These are phyloP conservation scores for Sanghuangporus sanghuang DNA, from an alignment of 1,284 basidiomycete genomes.

Conservation along the genomic window DNA sequence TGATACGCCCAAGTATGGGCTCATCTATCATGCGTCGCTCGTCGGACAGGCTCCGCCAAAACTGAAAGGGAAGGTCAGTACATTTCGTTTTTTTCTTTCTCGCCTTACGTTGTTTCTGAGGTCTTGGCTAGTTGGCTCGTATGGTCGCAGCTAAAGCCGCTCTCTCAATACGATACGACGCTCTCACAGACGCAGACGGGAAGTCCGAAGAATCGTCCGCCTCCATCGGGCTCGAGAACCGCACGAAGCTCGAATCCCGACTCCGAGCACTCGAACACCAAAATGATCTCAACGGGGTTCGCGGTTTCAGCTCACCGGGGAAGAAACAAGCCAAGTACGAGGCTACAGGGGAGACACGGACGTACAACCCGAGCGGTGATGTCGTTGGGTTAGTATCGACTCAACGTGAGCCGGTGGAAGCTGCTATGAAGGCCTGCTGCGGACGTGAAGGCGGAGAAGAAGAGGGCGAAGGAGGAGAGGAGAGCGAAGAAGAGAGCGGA, in stretches of 20 bases:
- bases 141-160: slow-evolving; percentile 99
- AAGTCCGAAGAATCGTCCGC: slow-evolving; percentile 82
- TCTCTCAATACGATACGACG: slow-evolving; percentile 94
- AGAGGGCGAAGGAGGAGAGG: slow-evolving; percentile 53
- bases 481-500: background rate
- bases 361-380: slow-evolving; percentile 82
- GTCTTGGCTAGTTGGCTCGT: slow-evolving; percentile 78
- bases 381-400: slow-evolving; percentile 77
- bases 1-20: slow-evolving; percentile 79
- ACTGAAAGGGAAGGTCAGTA: slow-evolving; percentile 87
- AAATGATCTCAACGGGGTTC: slow-evolving; percentile 61
- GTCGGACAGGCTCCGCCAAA: slow-evolving; percentile 98
- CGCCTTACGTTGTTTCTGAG: slow-evolving; percentile 7
- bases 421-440: slow-evolving; percentile 59
- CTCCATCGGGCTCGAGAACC: slow-evolving; percentile 88
- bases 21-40: slow-evolving; percentile 68
- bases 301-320: slow-evolving; percentile 55
- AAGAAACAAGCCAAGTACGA: slow-evolving; percentile 76
- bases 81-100: background rate
- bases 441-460: slow-evolving; percentile 55
- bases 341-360: slow-evolving; percentile 68
- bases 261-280: slow-evolving; percentile 86
- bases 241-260: slow-evolving; percentile 92
- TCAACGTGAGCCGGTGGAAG: slow-evolving; percentile 70
- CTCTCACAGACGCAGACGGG: slow-evolving; percentile 87